These are phyloP conservation scores for Tuber umbilicatum DNA, from an alignment of 495 filamentous ascomycete species.

Conservation along the genomic window DNA sequence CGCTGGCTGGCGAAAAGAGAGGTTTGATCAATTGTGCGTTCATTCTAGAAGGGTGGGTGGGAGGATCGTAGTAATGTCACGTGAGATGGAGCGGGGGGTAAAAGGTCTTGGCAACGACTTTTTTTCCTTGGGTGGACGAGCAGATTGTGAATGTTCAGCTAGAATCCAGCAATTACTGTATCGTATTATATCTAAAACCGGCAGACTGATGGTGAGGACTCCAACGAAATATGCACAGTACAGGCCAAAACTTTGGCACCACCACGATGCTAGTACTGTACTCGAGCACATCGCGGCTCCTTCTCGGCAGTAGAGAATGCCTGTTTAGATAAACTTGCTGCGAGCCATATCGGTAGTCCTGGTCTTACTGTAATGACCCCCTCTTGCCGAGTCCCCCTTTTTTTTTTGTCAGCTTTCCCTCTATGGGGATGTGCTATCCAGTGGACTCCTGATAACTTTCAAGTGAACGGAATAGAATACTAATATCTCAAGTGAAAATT, in stretches of 20 bases:
- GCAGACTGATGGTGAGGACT: too few species aligned
- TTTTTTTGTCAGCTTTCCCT: not conserved
- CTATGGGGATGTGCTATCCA: not conserved
- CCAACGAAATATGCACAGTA: too few species aligned
- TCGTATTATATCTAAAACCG: too few species aligned
- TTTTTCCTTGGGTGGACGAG: not conserved
- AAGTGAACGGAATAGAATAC: not conserved
- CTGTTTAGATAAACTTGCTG: not conserved
- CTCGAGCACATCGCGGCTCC: too few species aligned
- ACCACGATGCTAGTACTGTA: too few species aligned
- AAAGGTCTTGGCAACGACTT: constrained; percentile 1
- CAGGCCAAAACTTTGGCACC: too few species aligned
- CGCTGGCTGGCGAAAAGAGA: not conserved
- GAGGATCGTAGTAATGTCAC: not conserved
- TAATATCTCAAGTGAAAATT: not conserved
- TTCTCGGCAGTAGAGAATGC: too few species aligned
- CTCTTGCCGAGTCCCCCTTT: not conserved
- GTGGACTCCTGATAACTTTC: not conserved
- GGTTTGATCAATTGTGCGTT: not conserved
- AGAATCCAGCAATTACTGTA: not conserved
- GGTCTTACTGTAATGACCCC: too few species aligned
- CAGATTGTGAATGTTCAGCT: not conserved
- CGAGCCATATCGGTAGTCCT: not conserved
- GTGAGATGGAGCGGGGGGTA: not conserved
- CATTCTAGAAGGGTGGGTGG: not conserved